phyloP scores from a whole-genome alignment of 345 rosid species.

The Punica granatum region DNA sequence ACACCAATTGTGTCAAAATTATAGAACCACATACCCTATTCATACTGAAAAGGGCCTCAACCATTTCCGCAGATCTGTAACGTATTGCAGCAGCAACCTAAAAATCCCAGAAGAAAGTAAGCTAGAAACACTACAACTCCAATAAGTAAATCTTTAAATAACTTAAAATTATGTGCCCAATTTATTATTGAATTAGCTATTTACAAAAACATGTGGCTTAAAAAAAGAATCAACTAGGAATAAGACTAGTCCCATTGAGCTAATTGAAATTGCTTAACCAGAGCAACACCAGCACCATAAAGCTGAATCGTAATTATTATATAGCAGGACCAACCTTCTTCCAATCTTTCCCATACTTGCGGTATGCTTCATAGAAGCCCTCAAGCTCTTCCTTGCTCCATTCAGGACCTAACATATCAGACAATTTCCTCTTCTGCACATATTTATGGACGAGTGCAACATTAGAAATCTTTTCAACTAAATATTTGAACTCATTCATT shows the following conservation, averaged over 20 bases:
- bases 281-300: not conserved
- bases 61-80: constrained; percentile 79
- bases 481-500: not conserved
- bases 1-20: constrained; percentile 1
- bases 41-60: constrained; percentile 83
- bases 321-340: constrained; percentile 45
- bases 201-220: not conserved
- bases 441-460: not conserved
- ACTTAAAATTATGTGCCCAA: not conserved
- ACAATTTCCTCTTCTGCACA: constrained; percentile 56
- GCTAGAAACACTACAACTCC: not conserved
- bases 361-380: constrained; percentile 78
- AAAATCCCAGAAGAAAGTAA: not conserved
- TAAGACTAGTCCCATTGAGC: not conserved
- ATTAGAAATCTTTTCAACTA: not conserved
- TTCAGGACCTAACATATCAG: constrained; percentile 83
- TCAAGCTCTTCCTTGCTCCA: constrained; percentile 87
- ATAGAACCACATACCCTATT: constrained; percentile 43
- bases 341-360: constrained; percentile 86
- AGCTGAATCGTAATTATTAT: not conserved
- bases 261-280: not conserved
- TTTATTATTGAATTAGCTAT: no score
- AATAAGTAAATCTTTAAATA: not conserved
- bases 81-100: constrained; percentile 67
- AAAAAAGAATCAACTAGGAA: not conserved